Conservation (phyloP, 139 green algal genomes). For the Marvania coccoides region DNA sequence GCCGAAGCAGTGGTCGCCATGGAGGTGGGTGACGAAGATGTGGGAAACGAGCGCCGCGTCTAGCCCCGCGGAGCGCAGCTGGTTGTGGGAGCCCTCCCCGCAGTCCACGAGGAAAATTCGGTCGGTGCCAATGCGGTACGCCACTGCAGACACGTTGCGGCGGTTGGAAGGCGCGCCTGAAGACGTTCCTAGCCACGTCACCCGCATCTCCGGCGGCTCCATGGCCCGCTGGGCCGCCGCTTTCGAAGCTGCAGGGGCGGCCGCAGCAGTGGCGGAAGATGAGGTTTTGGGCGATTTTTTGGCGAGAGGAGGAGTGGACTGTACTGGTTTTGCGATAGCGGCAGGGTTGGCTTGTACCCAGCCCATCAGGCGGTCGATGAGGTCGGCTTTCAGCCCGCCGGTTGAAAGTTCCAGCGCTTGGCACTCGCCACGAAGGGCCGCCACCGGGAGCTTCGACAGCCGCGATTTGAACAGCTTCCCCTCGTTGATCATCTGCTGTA, state of each 20-base stretch:
- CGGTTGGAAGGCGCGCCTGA: constrained; percentile 57
- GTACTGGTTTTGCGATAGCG: no score
- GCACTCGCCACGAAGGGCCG: constrained; percentile 12
- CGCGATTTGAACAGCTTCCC: constrained; percentile 12
- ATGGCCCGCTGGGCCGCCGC: background rate
- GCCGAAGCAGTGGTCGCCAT: constrained; percentile 96
- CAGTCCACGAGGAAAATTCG: constrained; percentile 74
- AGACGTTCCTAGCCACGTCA: constrained; percentile 86
- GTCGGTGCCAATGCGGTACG: constrained; percentile 29
- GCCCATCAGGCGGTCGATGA: constrained; percentile 12
- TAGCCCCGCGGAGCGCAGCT: constrained; percentile 44
- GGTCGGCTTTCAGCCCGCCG: constrained; percentile 10
- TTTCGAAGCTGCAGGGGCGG: background rate
- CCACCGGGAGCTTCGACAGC: constrained; percentile 7
- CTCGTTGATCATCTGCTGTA: background rate
- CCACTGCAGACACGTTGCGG: constrained; percentile 80
- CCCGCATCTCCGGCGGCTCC: background rate
- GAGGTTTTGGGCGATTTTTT: background rate
- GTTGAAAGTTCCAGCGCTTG: background rate
- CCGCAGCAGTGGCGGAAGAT: background rate
- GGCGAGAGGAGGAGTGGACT: no score
- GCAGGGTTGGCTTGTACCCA: background rate
- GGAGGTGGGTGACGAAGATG: constrained; percentile 91
- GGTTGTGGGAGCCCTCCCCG: constrained; percentile 78
- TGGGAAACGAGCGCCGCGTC: constrained; percentile 29